Percentiles rank a stretch among this genome's conserved stretches.
phyloP scores from a whole-genome alignment of 2,329 filamentous ascomycete genomes.

The Aureobasidium sp. region DNA sequence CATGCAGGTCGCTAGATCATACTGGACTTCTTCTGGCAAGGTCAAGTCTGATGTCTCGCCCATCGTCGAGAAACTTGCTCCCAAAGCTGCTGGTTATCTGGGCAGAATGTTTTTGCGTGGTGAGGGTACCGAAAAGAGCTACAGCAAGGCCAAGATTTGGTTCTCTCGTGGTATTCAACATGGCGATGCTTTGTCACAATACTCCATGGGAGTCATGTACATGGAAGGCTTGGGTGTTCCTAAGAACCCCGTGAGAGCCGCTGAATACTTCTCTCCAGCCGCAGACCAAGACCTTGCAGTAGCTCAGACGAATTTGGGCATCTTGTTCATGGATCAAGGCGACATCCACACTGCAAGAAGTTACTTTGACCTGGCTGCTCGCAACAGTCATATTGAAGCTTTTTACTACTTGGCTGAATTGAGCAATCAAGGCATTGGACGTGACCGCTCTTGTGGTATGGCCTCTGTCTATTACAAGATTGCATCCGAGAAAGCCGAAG shows the following conservation, averaged over 20 bases:
- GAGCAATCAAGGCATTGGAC: conserved; percentile 68
- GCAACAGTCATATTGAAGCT: conserved; percentile 77
- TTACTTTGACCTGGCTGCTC: conserved; percentile 79
- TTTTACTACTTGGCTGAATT: conserved; percentile 90
- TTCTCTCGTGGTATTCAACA: conserved; percentile 69
- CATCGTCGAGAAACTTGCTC: conserved; percentile 67
- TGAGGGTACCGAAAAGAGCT: conserved; percentile 74
- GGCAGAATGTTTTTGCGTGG: conserved; percentile 85
- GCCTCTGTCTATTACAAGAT: conserved; percentile 82
- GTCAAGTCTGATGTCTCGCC: conserved; percentile 59
- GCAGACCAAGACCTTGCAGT: conserved; percentile 74
- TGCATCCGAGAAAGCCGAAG: conserved; percentile 80
- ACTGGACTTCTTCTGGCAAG: conserved; percentile 70
- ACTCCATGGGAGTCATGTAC: conserved; percentile 75
- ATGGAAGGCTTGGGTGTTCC: conserved; percentile 66
- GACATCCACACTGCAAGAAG: conserved; percentile 70
- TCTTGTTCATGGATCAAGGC: conserved; percentile 80
- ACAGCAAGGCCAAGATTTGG: conserved; percentile 67
- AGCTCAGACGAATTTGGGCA: conserved; percentile 74
- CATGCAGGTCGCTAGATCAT: conserved; percentile 65
- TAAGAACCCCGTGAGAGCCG: conserved; percentile 62
- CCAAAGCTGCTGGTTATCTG: conserved; percentile 77
- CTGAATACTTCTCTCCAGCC: conserved; percentile 66
- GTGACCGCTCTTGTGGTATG: conserved; percentile 67
- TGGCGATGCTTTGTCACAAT: conserved; percentile 75